Base-by-base conservation (phyloP, 129 eudicot genomes). In the Pseudognaphalium luteoalbum region DNA sequence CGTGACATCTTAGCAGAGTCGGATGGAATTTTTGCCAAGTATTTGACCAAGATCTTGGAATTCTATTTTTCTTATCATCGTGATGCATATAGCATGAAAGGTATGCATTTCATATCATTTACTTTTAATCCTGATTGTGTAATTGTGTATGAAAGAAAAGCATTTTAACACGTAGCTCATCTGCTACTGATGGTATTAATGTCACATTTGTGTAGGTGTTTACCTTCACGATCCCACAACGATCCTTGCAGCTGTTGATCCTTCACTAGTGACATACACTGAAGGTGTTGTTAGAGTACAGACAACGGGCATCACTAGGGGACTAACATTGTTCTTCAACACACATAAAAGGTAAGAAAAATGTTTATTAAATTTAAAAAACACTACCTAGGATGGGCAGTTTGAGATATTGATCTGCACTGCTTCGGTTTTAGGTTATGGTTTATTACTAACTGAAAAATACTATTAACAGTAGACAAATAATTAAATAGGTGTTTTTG, bases 211-310 rank as follows among this genome's bases (percentile, higher is more conserved):
- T 81, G 76, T 82, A 95, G 99, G 99, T 78, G 92, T 87, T 58
- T 95, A 89, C 74, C 97, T 95, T 78, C 99, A 95, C 56, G 99
- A 95, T 83, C 99, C 99, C 60, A 79, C 97, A 16, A 74, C 96
- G 20, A 25, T 95, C 73, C 81, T 95, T 75, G 99, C 97, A 72
- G 99, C 99, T 72, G 87, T 91, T 69, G 64, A 95, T 80, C 96
- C 97, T 72, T 89, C 97, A 32, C 66, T 95, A 28, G 29, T 95
- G 82, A 95, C 99, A 15, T 95, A 78, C 73, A 72, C 84, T 10
- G 96, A 95, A 83, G 99, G 99, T 74, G 92, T 81, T 80, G 99
- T 91, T 0, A 82, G 97, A 78, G 99, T 95, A 71, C 99, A 95
- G 80, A 87, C 92, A 61, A 64, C 28, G 54, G 97, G 99, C 76